Conservation (phyloP, 148 eudicot species). For the Polygonum maritimum region DNA sequence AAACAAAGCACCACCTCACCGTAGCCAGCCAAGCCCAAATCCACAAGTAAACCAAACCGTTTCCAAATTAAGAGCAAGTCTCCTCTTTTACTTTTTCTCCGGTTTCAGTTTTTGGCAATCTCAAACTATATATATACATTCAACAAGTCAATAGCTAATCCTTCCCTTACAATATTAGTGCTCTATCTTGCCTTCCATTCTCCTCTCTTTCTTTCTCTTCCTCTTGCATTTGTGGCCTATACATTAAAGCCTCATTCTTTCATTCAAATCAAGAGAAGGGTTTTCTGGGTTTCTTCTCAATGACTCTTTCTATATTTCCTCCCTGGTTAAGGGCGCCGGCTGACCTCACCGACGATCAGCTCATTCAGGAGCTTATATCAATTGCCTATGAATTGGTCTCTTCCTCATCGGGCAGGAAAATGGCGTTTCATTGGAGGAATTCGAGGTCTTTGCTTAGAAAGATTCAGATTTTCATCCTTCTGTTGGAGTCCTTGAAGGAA, state of each 20-base stretch:
- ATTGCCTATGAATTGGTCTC: constrained; percentile 40
- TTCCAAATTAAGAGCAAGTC: constrained; percentile 1
- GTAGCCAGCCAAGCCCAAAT: background rate
- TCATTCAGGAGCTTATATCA: constrained; percentile 39
- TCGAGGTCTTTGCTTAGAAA: constrained; percentile 48
- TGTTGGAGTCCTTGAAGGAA: constrained; percentile 49
- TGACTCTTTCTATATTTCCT: constrained; percentile 68
- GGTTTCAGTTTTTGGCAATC: background rate
- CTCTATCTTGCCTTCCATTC: background rate
- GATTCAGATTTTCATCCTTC: constrained; percentile 41
- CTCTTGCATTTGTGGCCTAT: background rate
- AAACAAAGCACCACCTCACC: background rate
- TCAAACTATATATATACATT: background rate
- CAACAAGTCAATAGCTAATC: background rate
- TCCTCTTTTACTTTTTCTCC: background rate
- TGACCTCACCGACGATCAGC: constrained; percentile 41
- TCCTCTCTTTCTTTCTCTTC: background rate
- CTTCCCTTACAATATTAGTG: background rate
- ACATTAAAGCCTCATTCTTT: background rate
- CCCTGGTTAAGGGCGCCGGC: constrained; percentile 67
- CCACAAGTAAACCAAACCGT: background rate
- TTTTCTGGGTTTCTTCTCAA: constrained; percentile 3
- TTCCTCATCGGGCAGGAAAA: constrained; percentile 31
- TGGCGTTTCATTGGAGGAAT: constrained; percentile 47
- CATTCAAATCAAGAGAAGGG: background rate